Conservation (phyloP, 176 grass and related monocot species). For the Hordeum vulgare region DNA sequence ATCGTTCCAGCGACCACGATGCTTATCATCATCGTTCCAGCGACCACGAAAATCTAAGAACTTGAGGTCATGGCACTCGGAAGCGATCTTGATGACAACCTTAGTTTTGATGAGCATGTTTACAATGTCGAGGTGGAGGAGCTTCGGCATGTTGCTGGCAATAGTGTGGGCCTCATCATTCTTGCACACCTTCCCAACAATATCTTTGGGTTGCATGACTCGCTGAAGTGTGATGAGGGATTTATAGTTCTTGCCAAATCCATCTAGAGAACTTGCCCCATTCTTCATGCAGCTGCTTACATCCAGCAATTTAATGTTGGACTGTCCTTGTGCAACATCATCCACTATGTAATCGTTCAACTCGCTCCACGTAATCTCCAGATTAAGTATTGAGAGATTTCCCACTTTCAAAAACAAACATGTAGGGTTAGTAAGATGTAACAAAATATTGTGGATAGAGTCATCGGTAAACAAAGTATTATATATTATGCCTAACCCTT, state of each 20-base stretch:
- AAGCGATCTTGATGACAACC: conserved; percentile 56
- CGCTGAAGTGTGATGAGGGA: conserved; percentile 45
- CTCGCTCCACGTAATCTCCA: conserved; percentile 78
- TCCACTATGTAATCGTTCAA: conserved; percentile 72
- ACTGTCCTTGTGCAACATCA: conserved; percentile 44
- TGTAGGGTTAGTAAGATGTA: not conserved
- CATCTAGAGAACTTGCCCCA: conserved; percentile 49
- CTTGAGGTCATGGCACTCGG: conserved; percentile 57
- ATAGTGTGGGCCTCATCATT: conserved; percentile 84
- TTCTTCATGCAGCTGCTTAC: conserved; percentile 81
- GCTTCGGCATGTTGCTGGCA: conserved; percentile 63
- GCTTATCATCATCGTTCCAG: conserved; percentile 72
- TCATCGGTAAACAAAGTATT: not conserved
- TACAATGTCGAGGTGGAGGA: conserved; percentile 66
- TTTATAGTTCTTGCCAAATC: conserved; percentile 67
- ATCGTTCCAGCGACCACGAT: too few species aligned
- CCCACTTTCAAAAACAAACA: conserved; percentile 28
- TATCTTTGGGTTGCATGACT: conserved; percentile 70
- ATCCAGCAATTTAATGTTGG: conserved; percentile 62
- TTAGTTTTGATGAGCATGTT: conserved; percentile 59
- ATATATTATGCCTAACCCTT: not conserved
- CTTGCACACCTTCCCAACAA: conserved; percentile 48
- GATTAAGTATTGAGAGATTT: conserved; percentile 39
- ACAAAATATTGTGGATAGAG: not conserved
- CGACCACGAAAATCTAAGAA: conserved; percentile 77